Base-by-base conservation (phyloP, 805 yeast species). In the Lipomyces japonicus region DNA sequence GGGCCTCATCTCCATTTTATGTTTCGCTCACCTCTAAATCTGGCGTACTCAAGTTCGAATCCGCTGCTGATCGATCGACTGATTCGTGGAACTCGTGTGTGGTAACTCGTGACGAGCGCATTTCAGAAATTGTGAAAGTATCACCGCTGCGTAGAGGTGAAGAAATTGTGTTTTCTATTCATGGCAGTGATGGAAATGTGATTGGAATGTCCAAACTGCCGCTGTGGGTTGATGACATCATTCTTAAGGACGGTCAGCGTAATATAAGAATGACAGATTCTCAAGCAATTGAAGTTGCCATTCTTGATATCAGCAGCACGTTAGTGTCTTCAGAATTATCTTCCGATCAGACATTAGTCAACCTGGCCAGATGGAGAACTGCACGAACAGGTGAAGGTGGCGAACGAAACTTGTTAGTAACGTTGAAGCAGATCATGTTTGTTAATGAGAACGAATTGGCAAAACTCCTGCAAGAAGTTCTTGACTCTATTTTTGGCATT, bases 91-190 rank as follows among this genome's bases (percentile, higher is more conserved):
- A 66, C 5, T 85, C 88, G 60, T 75, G 85, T 7, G 80, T 91
- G 2, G 86, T 84, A 10, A 73, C 75, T 57, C 80, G 87, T 1
- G 82, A 78, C 36, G 96, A 88, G 67, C 71, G 73, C 12, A 71
- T 87, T 49, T 85, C 90, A 31, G 95, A 87, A 64, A 72, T 77
- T 31, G 75, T 88, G 40, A 79, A 79, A 61, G 71, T 86, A 14
- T 73, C 77, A 53, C 86, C 86, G 36, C 68, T 86, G 21, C 74
- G 76, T 18, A 67, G 71, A 38, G 70, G 37, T 23, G 71, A 58
- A 46, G 93, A 84, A 60, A 69, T 71, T 42, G 64, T 86, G 44
- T 66, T 74, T 22, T 70, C 86, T 49, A 73, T 84, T 22, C 87
- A 74, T 59, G 70, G 78, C 38, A 84, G 44, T 9, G 51, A 86